A percentile compares a stretch with the other conserved stretches of the same genome.
These are phyloP conservation scores for Chaetomium sp. DNA, from an alignment of 2,329 filamentous ascomycete species.

Conservation along the genomic window DNA sequence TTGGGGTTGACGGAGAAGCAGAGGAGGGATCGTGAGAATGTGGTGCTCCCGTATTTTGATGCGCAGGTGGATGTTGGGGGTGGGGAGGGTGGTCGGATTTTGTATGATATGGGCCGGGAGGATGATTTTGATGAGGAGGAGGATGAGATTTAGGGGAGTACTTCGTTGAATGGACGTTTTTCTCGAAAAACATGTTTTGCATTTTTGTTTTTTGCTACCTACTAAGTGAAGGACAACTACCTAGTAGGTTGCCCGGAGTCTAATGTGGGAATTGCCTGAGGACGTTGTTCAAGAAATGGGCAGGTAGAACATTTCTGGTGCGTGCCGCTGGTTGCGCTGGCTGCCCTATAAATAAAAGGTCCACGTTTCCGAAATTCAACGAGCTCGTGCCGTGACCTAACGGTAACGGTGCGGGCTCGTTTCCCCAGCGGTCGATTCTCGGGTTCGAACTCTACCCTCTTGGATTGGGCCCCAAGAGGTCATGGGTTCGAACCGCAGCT, in stretches of 20 bases:
- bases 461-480: no score
- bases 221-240: neutral
- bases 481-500: no score
- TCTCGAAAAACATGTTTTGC: no score
- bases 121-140: conserved; percentile 71
- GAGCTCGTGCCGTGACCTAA: neutral
- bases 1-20: conserved; percentile 88
- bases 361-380: no score
- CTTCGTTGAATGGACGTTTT: neutral
- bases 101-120: conserved; percentile 95
- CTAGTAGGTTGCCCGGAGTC: no score
- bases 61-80: conserved; percentile 74
- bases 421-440: no score
- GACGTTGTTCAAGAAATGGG: no score
- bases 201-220: neutral
- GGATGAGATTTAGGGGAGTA: conserved; percentile 64
- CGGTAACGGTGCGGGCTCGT: no score
- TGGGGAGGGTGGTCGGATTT: conserved; percentile 82
- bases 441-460: no score
- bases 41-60: conserved; percentile 94
- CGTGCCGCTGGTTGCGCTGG: neutral
- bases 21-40: conserved; percentile 73
- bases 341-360: neutral
- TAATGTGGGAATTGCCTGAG: no score
- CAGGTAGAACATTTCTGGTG: neutral